phyloP scores from a whole-genome alignment of 1,284 basidiomycete species.

The Trametes versicolor region DNA sequence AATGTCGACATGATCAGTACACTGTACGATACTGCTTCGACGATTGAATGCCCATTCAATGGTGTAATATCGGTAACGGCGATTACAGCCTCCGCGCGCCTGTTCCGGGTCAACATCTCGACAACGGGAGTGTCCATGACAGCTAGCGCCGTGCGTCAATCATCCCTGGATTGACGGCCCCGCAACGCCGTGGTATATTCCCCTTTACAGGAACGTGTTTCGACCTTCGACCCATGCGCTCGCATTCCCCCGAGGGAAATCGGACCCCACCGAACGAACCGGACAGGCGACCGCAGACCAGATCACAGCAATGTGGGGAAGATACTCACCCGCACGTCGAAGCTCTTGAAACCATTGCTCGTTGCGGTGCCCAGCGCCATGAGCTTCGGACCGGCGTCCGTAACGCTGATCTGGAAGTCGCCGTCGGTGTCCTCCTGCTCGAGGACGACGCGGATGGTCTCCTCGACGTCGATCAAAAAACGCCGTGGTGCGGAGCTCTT shows the following conservation, averaged over 20 bases:
- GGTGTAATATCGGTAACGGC: not conserved
- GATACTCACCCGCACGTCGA: constrained; percentile 87
- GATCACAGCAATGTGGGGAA: constrained; percentile 8
- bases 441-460: constrained; percentile 95
- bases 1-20: constrained; percentile 20
- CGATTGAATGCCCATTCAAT: not conserved
- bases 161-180: constrained; percentile 21
- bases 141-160: constrained; percentile 19
- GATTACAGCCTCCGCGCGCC: constrained; percentile 2
- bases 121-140: constrained; percentile 15
- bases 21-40: not conserved
- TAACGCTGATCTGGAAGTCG: constrained; percentile 96
- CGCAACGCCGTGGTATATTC: constrained; percentile 19
- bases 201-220: constrained; percentile 4
- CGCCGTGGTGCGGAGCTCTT: constrained; percentile 79
- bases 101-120: constrained; percentile 23
- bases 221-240: not conserved
- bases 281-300: constrained; percentile 1
- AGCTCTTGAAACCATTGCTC: constrained; percentile 97
- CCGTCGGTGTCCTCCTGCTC: constrained; percentile 99
- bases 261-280: not conserved
- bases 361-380: constrained; percentile 96
- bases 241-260: not conserved
- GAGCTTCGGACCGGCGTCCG: constrained; percentile 96
- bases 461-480: constrained; percentile 98